Base-by-base conservation (phyloP, 2,329 filamentous ascomycete genomes). In the Aspergillus fischeri region DNA sequence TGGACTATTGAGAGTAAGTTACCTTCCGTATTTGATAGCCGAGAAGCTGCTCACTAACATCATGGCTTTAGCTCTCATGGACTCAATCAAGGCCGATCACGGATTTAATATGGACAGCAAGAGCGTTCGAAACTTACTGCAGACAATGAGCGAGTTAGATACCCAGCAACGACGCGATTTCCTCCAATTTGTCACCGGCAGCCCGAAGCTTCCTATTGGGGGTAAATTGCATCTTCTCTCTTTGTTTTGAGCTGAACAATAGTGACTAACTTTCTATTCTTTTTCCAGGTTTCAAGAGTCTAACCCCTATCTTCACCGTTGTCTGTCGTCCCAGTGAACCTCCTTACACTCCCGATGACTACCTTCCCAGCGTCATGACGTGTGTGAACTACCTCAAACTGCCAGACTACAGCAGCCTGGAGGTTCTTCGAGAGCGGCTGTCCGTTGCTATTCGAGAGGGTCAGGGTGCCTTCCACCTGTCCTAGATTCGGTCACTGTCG, bases 341-440 rank as follows among this genome's bases (percentile, higher is more conserved):
- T 17, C 94, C 94, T 1, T 94, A 92, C 73, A 89, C 88, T 3
- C 93, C 93, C 4, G 94, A 99, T 70, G 94, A 99, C 77, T 99
- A 97, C 69, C 83, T 99, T n/a, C 94, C 95, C 11, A 97, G 92
- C 72, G 95, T 99, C 73, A 99, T 99, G 95, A 99, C 95, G 10
- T 99, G 95, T 73, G 94, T 96, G 76, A 99, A 99, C 75, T 99
- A 99, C 73, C 85, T 99, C 68, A 99, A 99, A 77, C 83, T 99
- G 70, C 94, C 94, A 21, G 91, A 99, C 75, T 99, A 99, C 76
- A 93, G 87, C 64, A 86, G 80, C 65, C 78, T 96, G 60, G 84
- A 90, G 1, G 82, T 88, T 52, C 86, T 99, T 76, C 87, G 83
- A 69, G 84, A 88, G 71, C 90, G 91, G 73, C 81, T 99, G 54